These are phyloP conservation scores for Cnidoscolus chayamansa DNA, from an alignment of 441 rosid genomes.

Conservation along the genomic window DNA sequence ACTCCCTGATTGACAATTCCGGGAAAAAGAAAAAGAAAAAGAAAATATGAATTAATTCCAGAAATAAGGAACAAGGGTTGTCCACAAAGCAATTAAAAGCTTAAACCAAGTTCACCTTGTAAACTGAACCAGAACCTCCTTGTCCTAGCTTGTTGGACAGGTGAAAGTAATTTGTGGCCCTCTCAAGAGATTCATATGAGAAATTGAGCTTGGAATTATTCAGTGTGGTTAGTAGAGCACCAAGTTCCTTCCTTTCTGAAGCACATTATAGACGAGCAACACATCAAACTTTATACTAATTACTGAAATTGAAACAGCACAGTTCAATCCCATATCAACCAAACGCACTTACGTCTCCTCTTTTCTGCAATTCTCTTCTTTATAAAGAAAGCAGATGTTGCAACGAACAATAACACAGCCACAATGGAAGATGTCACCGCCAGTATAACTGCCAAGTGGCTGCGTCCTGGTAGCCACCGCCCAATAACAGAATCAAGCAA, in stretches of 20 bases:
- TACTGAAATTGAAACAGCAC: neutral
- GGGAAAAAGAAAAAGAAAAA: neutral
- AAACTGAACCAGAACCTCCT: constrained; percentile 91
- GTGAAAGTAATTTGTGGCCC: constrained; percentile 65
- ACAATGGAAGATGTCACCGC: constrained; percentile 42
- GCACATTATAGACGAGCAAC: constrained; percentile 18
- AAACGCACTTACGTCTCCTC: constrained; percentile 43
- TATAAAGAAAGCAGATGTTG: constrained; percentile 34
- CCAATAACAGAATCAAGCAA: too few species aligned
- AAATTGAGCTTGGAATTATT: constrained; percentile 66
- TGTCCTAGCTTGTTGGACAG: constrained; percentile 71
- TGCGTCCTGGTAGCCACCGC: constrained; percentile 37
- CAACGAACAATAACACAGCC: constrained; percentile 47
- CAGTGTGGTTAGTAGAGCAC: constrained; percentile 42
- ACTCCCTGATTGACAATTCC: constrained; percentile 44
- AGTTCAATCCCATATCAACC: neutral
- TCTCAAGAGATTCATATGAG: constrained; percentile 77
- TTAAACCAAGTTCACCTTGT: constrained; percentile 40
- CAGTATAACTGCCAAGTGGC: constrained; percentile 43
- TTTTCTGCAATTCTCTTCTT: constrained; percentile 40
- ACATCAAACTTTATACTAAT: neutral
- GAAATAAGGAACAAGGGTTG: neutral
- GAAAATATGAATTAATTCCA: constrained; percentile 12
- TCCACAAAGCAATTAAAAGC: constrained; percentile 9
- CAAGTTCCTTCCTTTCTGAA: constrained; percentile 63